Evolutionary conservation across 2,329 filamentous ascomycete species (phyloP).

Genomic region (Fusarium verrucosum): DNA sequence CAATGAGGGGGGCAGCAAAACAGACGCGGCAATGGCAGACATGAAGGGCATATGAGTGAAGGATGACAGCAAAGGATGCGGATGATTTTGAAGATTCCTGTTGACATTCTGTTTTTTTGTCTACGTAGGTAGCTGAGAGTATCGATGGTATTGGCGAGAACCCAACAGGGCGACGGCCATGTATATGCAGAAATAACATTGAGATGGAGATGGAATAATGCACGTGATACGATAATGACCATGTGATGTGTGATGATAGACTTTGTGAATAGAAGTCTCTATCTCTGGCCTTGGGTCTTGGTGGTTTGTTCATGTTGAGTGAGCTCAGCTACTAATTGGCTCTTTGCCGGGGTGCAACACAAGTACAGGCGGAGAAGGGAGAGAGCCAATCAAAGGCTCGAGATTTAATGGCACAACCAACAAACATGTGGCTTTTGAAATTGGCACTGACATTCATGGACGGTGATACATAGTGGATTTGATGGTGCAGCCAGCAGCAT

Average conservation of each 20-base stretch:
- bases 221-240: not conserved
- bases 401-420: slow-evolving; percentile 7
- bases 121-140: slow-evolving; percentile 18
- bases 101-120: slow-evolving; percentile 14
- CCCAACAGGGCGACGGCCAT: slow-evolving; percentile 9
- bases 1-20: not conserved
- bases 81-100: slow-evolving; percentile 17
- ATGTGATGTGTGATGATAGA: not conserved
- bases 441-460: not conserved
- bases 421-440: slow-evolving; percentile 1
- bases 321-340: slow-evolving; percentile 4
- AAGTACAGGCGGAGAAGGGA: not conserved
- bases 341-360: too few relatives aligned
- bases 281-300: not conserved
- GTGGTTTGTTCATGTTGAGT: not conserved
- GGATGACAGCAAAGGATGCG: slow-evolving; percentile 23
- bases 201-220: not conserved
- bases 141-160: slow-evolving; percentile 16
- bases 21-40: slow-evolving; percentile 9
- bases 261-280: not conserved
- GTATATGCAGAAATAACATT: not conserved
- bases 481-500: not conserved
- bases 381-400: slow-evolving; percentile 17
- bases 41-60: not conserved
- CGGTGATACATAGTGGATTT: not conserved